Evolutionary conservation across 257 asterid genomes (phyloP).

Genomic region (Solanum appendiculatum): DNA sequence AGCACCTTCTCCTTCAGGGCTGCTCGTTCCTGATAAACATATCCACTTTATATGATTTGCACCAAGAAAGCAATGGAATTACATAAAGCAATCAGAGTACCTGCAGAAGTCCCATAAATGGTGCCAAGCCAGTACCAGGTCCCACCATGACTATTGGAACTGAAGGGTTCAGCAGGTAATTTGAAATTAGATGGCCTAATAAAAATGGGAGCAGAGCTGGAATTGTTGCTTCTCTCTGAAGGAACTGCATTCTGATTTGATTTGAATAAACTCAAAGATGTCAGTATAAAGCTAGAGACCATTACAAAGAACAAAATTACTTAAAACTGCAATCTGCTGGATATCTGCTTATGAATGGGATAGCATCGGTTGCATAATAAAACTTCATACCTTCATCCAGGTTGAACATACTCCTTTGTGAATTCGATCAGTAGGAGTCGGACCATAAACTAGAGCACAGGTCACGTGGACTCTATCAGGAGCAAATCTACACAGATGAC

Average conservation of each 20-base stretch:
- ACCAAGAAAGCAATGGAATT: neutral
- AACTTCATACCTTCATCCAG: slow-evolving; percentile 58
- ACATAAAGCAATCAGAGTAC: slow-evolving; percentile 5
- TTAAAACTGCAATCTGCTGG: neutral
- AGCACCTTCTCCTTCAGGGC: slow-evolving; percentile 45
- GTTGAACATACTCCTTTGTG: slow-evolving; percentile 80
- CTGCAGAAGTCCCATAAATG: slow-evolving; percentile 70
- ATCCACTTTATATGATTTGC: neutral
- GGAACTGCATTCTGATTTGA: slow-evolving; percentile 48
- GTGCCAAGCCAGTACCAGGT: slow-evolving; percentile 79
- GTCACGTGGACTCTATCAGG: slow-evolving; percentile 59
- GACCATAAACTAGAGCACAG: slow-evolving; percentile 55
- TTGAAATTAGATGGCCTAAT: slow-evolving; percentile 64
- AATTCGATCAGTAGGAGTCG: slow-evolving; percentile 64
- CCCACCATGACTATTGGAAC: slow-evolving; percentile 63
- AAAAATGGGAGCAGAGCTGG: slow-evolving; percentile 55
- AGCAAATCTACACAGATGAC: slow-evolving; percentile 36
- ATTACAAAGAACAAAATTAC: neutral
- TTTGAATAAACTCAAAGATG: neutral
- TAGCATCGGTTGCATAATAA: neutral
- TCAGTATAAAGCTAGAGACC: neutral
- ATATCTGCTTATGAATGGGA: neutral
- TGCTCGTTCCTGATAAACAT: slow-evolving; percentile 43
- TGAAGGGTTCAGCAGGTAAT: slow-evolving; percentile 54
- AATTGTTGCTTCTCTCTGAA: slow-evolving; percentile 28